phyloP scores from a whole-genome alignment of 1,284 basidiomycete species.

The Lentinula novae-zelandiae region DNA sequence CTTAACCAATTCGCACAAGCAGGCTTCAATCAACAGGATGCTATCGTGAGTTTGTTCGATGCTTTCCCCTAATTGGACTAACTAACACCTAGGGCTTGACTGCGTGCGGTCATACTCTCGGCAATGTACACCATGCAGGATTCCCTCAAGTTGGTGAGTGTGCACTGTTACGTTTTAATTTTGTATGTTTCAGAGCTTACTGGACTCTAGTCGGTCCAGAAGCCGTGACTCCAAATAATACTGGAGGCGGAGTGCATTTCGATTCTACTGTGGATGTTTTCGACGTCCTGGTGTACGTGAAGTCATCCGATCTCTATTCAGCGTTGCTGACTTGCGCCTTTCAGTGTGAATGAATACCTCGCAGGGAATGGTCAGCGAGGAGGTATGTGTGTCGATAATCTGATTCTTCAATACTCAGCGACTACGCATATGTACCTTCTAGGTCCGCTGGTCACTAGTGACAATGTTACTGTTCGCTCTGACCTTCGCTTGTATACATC shows the following conservation, averaged over 20 bases:
- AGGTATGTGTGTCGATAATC: constrained; percentile 6
- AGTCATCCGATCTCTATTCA: not conserved
- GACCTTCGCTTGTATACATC: constrained; percentile 16
- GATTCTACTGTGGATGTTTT: constrained; percentile 17
- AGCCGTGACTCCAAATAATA: constrained; percentile 16
- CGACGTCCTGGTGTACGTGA: constrained; percentile 12
- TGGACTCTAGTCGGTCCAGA: constrained; percentile 15
- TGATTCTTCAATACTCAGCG: not conserved
- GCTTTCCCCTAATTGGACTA: not conserved
- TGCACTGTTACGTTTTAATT: not conserved
- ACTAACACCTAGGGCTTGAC: constrained; percentile 14
- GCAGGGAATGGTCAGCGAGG: constrained; percentile 14
- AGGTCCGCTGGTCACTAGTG: constrained; percentile 18
- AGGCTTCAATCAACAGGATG: constrained; percentile 22
- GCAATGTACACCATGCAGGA: constrained; percentile 22
- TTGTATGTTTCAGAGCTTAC: constrained; percentile 10
- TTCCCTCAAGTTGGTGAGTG: constrained; percentile 23
- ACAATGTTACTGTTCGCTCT: constrained; percentile 18
- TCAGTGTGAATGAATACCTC: constrained; percentile 16
- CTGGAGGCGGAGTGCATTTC: constrained; percentile 18
- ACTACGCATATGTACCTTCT: not conserved
- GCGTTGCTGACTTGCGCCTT: not conserved
- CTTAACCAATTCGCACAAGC: constrained; percentile 19
- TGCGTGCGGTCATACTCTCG: constrained; percentile 26
- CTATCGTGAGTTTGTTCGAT: constrained; percentile 17